Evolutionary conservation across 2,329 filamentous ascomycete genomes (phyloP).

Genomic region (Epichloe coenophiala): DNA sequence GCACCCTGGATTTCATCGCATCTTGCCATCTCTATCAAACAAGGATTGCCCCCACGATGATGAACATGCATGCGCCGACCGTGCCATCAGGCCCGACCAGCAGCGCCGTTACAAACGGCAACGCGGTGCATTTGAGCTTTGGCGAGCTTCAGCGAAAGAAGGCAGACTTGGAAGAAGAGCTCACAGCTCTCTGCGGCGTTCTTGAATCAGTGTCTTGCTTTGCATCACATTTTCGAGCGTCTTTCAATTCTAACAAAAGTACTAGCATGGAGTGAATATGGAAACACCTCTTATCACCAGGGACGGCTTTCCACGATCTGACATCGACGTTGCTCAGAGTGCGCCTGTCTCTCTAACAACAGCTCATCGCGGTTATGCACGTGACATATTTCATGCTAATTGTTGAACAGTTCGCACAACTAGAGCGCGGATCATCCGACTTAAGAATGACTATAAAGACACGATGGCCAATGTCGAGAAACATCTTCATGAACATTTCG

Average conservation of each 20-base stretch:
- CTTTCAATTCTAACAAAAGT: constrained; percentile 9
- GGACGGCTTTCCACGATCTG: constrained; percentile 84
- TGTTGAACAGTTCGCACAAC: constrained; percentile 69
- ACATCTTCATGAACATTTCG: constrained; percentile 81
- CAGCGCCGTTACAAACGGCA: constrained; percentile 44
- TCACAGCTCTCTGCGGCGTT: constrained; percentile 71
- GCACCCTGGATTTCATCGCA: neutral
- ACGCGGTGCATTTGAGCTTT: constrained; percentile 53
- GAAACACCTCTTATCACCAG: constrained; percentile 72
- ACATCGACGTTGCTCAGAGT: constrained; percentile 94
- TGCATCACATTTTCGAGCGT: neutral
- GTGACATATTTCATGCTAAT: constrained; percentile 6
- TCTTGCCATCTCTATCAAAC: neutral
- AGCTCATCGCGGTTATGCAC: neutral
- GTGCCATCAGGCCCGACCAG: constrained; percentile 63
- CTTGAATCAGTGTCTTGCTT: constrained; percentile 60
- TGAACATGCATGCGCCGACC: constrained; percentile 47
- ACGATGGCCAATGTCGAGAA: constrained; percentile 76
- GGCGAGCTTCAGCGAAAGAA: constrained; percentile 74
- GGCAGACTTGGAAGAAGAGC: constrained; percentile 70
- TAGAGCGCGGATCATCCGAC: constrained; percentile 71
- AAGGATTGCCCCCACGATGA: constrained; percentile 25
- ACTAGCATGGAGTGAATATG: constrained; percentile 85
- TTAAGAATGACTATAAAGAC: constrained; percentile 87
- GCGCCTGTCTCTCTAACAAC: constrained; percentile 35